phyloP scores from a whole-genome alignment of 306 rosid species.

The Malus fusca region DNA sequence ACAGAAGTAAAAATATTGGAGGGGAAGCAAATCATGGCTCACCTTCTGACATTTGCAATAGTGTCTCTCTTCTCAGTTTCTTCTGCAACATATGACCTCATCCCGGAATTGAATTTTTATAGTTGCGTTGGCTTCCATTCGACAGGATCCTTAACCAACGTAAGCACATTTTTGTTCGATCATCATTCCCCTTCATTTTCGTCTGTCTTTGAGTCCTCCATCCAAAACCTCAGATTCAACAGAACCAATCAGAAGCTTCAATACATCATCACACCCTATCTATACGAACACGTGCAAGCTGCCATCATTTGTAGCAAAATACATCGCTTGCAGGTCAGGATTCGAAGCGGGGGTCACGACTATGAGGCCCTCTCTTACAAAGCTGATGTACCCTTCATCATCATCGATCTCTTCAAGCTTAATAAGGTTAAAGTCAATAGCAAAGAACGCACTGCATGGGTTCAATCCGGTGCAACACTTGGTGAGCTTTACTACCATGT shows the following conservation, averaged over 20 bases:
- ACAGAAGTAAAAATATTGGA: not conserved
- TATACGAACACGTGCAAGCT: constrained; percentile 1
- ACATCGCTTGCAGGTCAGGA: constrained; percentile 5
- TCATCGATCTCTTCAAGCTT: constrained; percentile 13
- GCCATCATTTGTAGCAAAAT: constrained; percentile 8
- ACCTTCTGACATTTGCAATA: not conserved
- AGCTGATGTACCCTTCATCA: not conserved
- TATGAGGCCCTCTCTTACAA: constrained; percentile 14
- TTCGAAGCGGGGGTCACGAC: constrained; percentile 23
- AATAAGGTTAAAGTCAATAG: not conserved
- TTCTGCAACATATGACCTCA: not conserved
- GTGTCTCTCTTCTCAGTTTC: not conserved
- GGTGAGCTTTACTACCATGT: constrained; percentile 50
- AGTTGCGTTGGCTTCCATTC: not conserved
- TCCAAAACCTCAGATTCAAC: constrained; percentile 11
- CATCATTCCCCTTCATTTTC: not conserved
- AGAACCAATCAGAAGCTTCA: not conserved
- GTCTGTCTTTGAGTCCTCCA: not conserved
- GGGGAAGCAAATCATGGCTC: not conserved
- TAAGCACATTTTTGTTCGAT: not conserved
- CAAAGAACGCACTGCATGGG: constrained; percentile 41
- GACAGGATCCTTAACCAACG: not conserved
- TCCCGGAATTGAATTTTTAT: not conserved
- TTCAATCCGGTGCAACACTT: constrained; percentile 47
- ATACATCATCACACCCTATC: not conserved